Base-by-base conservation (phyloP, 345 rosid genomes). In the Psidium guajava region DNA sequence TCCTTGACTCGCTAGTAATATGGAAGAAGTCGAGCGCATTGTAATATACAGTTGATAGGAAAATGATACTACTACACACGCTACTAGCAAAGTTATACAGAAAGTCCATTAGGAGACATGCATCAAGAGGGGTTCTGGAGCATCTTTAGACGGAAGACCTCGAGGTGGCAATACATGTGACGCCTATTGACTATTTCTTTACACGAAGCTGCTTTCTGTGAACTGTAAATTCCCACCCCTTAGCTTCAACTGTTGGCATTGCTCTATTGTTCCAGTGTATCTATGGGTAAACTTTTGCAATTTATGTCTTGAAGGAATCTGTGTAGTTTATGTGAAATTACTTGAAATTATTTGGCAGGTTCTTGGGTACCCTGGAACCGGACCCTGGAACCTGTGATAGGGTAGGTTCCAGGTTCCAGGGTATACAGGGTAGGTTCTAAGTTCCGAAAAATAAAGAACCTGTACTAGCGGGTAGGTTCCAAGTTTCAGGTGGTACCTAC, bases 11-110 rank as follows among this genome's bases (percentile, higher is more conserved):
- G 57, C 88, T 96, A 90, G 96, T 91, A 87, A 84, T 14, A 50
- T 97, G 96, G 98, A 94, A 93, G 94, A 88, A 92, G 86, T 88
- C 93, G 32, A 89, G 90, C 73, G 90, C 86, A 56, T 85, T 88
- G 27, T 91, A 83, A 88, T 84, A 32, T 53, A 58, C 1, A 16
- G 51, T 15, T 20, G 28, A 50, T 50, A 81, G 53, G 83, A 82
- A 44, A 6, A 50, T 28, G 50, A 54, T 36, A 25, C 25, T 49
- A 81, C 53, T 83, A 84, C 51, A 27, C 36, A 49, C 7, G 28
- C 21, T 24, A 83, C 53, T 57, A 58, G 73, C 50, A 47, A 83
- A 55, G 69, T 58, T 58, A 22, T 27, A 40, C 25, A 6, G 42
- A 27, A 83, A 83, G 77, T 58, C 54, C 57, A 28, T 50, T 52